A percentile compares a stretch with the other conserved stretches of the same genome.
phyloP scores from a whole-genome alignment of 2,329 filamentous ascomycete species.

The Aspergillus amoenus region DNA sequence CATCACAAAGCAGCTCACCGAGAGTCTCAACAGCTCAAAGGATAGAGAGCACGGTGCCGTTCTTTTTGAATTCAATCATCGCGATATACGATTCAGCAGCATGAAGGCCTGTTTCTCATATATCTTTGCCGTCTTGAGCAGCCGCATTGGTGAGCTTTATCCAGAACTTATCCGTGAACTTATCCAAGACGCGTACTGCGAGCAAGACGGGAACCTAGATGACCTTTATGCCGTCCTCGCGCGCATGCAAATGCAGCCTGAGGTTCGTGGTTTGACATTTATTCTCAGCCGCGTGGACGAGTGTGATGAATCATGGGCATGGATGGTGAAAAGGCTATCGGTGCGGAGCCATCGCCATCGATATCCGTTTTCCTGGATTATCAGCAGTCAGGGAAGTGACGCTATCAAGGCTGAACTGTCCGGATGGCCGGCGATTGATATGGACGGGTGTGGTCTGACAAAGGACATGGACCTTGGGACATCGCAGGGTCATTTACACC shows the following conservation, averaged over 20 bases:
- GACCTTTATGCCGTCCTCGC: not conserved
- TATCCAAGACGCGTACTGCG: not conserved
- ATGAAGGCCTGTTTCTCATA: not conserved
- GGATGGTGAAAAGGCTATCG: not conserved
- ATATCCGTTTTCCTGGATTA: not conserved
- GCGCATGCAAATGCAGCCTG: not conserved
- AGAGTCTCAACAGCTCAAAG: not conserved
- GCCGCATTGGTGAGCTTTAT: not conserved
- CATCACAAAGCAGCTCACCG: not conserved
- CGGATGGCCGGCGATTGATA: not conserved
- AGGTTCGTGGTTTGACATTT: not conserved
- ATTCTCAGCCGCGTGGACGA: not conserved
- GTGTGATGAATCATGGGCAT: not conserved
- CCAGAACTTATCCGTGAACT: not conserved
- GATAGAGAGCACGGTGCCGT: not conserved
- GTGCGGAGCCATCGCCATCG: not conserved
- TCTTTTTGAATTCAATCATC: not conserved
- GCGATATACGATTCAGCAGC: not conserved
- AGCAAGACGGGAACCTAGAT: not conserved
- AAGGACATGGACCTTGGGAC: not conserved
- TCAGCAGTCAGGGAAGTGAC: not conserved
- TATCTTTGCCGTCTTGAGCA: not conserved
- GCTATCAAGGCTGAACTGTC: not conserved
- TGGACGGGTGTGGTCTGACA: not conserved
- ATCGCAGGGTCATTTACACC: no score